These are phyloP conservation scores for Plectosphaerella cucumerina DNA, from an alignment of 2,329 filamentous ascomycete genomes.

Conservation along the genomic window DNA sequence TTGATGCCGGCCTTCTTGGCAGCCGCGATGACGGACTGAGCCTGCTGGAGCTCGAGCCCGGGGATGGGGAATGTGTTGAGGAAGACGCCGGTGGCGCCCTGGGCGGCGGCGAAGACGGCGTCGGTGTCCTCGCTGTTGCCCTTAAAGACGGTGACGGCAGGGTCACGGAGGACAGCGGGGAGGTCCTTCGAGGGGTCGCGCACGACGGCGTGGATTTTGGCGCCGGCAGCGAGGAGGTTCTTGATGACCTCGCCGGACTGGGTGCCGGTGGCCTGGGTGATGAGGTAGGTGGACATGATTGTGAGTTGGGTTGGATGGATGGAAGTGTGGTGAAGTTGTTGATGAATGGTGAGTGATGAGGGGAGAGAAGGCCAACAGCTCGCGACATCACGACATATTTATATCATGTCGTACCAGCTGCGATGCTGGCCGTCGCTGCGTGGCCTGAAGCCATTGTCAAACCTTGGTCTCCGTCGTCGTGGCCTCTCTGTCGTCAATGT, in stretches of 20 bases:
- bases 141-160: conserved; percentile 27
- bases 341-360: too few species aligned
- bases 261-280: conserved; percentile 29
- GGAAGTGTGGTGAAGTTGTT: too few species aligned
- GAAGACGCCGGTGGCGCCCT: conserved; percentile 27
- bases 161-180: conserved; percentile 16
- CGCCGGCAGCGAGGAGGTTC: conserved; percentile 26
- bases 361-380: too few species aligned
- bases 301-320: background rate
- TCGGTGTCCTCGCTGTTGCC: conserved; percentile 28
- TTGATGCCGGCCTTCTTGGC: conserved; percentile 25
- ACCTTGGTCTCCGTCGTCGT: too few species aligned
- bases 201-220: conserved; percentile 29
- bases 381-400: too few species aligned
- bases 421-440: too few species aligned
- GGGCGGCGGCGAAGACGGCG: conserved; percentile 22
- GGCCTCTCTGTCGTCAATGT: too few species aligned
- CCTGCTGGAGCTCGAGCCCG: conserved; percentile 22
- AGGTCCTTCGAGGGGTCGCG: conserved; percentile 24
- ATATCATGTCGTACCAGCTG: too few species aligned
- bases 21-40: conserved; percentile 24
- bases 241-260: conserved; percentile 24
- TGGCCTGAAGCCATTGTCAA: too few species aligned
- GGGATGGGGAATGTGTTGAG: conserved; percentile 19
- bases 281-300: conserved; percentile 27